Evolutionary conservation across 495 filamentous ascomycete genomes (phyloP), one percentile per base, ranked within the genome.

Genomic region (Tetracladium marchalianum): DNA sequence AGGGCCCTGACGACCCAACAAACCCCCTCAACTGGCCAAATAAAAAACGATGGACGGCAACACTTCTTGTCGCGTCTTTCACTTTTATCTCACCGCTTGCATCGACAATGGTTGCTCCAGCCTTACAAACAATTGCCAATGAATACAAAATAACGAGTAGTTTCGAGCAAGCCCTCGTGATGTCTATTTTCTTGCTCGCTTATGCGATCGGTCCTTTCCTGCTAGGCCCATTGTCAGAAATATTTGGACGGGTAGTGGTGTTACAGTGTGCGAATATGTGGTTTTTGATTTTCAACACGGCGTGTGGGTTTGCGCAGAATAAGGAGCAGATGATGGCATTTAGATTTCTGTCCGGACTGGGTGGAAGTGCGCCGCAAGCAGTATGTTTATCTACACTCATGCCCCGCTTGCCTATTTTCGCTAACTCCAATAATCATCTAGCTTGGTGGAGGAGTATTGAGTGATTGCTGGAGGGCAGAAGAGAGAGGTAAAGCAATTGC

Each of bases 111-210:
- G 74, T 90, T 5, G 80, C 85, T 0, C 87, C 87, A 0, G 79
- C 78, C 0, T 57, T 87, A 7, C 49, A 56, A 6, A 50, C 68
- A 0, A 73, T 88, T 31, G 64, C 69, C 35, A 49, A 55, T 1
- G 83, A 89, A 11, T 69, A 90, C 24, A 52, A 73, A 13, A 82
- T 89, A 24, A 53, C 56, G 0, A 70, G 71, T 27, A 51, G 68
- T 50, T 66, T 82, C 16, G 62, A 78, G 40, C 67, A 66, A 13
- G 68, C 78, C 19, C 62, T 90, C 32, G 75, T 72, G 0, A 62
- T 92, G 33, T 85, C 82, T 0, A 70, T 85, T 50, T 90, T 90
- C 60, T 64, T 90, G 11, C 70, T 90, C 4, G 85, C 82, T 9
- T 92, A 85, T 58, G 80, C 80, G 50, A 56, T 76, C 39, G 75